Evolutionary conservation across 495 filamentous ascomycete genomes (phyloP).

Genomic region (Penicillium cosmopolitanum): DNA sequence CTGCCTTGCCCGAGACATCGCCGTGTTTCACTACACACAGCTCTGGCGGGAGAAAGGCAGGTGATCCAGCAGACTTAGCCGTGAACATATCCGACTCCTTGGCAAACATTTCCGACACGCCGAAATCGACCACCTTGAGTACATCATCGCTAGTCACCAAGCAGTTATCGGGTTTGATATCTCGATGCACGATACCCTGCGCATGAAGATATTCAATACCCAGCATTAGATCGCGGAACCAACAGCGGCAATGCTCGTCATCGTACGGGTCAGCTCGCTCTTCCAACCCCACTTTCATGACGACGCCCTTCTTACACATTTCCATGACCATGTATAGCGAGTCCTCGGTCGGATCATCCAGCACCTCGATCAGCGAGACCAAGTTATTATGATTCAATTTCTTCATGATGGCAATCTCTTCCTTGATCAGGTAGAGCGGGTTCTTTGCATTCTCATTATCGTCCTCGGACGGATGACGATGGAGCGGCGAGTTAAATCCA

Average conservation of each 20-base stretch:
- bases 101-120: conserved; percentile 97
- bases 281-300: conserved; percentile 95
- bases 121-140: conserved; percentile 97
- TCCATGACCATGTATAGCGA: conserved; percentile 98
- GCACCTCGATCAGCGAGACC: conserved; percentile 88
- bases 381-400: conserved; percentile 94
- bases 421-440: conserved; percentile 84
- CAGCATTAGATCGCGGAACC: conserved; percentile 94
- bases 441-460: conserved; percentile 68
- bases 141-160: conserved; percentile 88
- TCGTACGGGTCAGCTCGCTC: conserved; percentile 82
- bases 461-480: conserved; percentile 51
- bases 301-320: conserved; percentile 97
- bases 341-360: conserved; percentile 94
- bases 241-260: conserved; percentile 80
- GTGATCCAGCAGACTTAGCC: conserved; percentile 91
- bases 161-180: conserved; percentile 98
- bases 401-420: conserved; percentile 99
- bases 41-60: conserved; percentile 93
- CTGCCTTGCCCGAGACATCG: conserved; percentile 83
- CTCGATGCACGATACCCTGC: conserved; percentile 93
- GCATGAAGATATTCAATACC: conserved; percentile 96
- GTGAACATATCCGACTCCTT: conserved; percentile 89
- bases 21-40: conserved; percentile 88
- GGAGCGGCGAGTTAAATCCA: conserved; percentile 67